Evolutionary conservation across 192 early-diverging fungal genomes (phyloP).

Genomic region (Martensiomyces pterosporus): DNA sequence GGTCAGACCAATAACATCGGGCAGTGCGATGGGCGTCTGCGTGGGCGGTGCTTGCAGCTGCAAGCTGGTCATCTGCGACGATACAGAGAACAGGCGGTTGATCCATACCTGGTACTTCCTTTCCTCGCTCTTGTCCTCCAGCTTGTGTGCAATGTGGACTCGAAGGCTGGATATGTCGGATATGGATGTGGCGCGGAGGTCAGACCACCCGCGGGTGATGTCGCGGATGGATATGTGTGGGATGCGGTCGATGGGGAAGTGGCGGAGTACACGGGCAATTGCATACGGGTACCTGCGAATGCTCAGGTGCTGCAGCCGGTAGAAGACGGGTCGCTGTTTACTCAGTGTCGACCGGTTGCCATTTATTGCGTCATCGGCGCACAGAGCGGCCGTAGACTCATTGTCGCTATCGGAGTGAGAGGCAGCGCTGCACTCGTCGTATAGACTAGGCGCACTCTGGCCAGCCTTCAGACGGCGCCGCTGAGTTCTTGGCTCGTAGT

Average conservation of each 20-base stretch:
- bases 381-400: background rate
- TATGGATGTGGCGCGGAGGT: constrained; percentile 1
- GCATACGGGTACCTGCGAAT: constrained; percentile 26
- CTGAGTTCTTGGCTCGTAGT: constrained; percentile 6
- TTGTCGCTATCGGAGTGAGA: background rate
- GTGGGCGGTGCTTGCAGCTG: constrained; percentile 28
- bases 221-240: constrained; percentile 30
- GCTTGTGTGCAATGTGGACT: constrained; percentile 7
- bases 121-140: constrained; percentile 2
- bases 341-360: constrained; percentile 1
- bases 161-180: constrained; percentile 12
- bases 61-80: constrained; percentile 19
- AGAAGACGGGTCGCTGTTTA: constrained; percentile 11
- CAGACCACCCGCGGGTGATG: constrained; percentile 10
- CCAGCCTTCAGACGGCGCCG: too few relatives aligned
- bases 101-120: constrained; percentile 27
- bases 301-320: constrained; percentile 15
- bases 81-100: constrained; percentile 30
- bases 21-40: constrained; percentile 11
- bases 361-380: too few relatives aligned
- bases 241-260: constrained; percentile 25
- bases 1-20: constrained; percentile 34
- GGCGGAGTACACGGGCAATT: constrained; percentile 12
- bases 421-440: background rate
- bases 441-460: background rate